These are phyloP conservation scores for Moricandia moricandioides DNA, from an alignment of 345 rosid genomes.

Conservation along the genomic window DNA sequence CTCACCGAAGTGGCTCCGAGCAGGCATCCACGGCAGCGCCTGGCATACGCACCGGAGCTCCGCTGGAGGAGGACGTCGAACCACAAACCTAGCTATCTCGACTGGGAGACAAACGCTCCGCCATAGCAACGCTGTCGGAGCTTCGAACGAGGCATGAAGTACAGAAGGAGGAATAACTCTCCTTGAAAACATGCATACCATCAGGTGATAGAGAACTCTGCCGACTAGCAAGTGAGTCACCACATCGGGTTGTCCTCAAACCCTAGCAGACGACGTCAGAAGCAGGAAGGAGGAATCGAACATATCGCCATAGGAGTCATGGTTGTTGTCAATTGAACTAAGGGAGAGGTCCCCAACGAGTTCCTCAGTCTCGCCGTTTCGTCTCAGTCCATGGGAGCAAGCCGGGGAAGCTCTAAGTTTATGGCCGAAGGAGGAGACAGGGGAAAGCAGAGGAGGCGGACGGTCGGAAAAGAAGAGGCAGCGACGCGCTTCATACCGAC, in stretches of 20 bases:
- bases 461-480: no score
- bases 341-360: background rate
- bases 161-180: no score
- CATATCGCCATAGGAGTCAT: background rate
- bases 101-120: background rate
- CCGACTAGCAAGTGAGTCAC: background rate
- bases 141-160: background rate
- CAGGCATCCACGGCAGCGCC: background rate
- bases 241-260: background rate
- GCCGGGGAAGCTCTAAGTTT: no score
- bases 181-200: background rate
- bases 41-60: background rate
- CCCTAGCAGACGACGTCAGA: background rate
- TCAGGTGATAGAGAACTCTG: background rate
- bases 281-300: background rate
- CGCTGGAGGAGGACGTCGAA: background rate
- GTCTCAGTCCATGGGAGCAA: no score
- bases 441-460: no score
- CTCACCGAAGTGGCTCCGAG: background rate
- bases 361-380: no score
- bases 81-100: background rate
- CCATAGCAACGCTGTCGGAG: background rate
- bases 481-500: no score
- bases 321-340: background rate
- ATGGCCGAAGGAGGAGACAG: no score